phyloP scores from a whole-genome alignment of 2,329 filamentous ascomycete species.

The Beauveria sp. region DNA sequence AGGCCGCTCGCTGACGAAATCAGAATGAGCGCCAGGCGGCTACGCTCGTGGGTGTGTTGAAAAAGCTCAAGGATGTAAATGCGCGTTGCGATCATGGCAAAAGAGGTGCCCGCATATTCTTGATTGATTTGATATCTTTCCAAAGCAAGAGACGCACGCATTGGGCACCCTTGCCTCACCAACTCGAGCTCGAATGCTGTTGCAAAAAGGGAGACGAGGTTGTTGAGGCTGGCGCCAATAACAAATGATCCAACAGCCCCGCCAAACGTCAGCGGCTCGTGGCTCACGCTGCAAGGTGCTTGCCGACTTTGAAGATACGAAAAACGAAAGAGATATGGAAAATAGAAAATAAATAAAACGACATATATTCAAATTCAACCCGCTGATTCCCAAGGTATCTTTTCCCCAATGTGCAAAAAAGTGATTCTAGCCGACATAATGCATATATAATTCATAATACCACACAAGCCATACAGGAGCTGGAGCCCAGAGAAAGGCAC shows the following conservation, averaged over 20 bases:
- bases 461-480: not conserved
- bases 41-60: not conserved
- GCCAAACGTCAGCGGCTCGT: not conserved
- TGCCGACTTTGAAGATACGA: too few species aligned
- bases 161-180: not conserved
- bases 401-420: constrained; percentile 5
- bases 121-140: not conserved
- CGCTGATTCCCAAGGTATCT: constrained; percentile 9
- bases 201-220: not conserved
- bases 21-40: not conserved
- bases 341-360: too few species aligned
- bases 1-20: not conserved
- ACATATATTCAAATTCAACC: not conserved
- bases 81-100: not conserved
- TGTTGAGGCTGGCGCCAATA: not conserved
- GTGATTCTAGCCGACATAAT: not conserved
- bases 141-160: not conserved
- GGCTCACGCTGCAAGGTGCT: too few species aligned
- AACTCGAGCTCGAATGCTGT: not conserved
- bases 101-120: not conserved
- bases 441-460: not conserved
- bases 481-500: too few species aligned
- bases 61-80: not conserved
- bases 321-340: too few species aligned
- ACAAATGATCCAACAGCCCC: not conserved